Evolutionary conservation across 2,329 filamentous ascomycete genomes (phyloP), one percentile per base, ranked within the genome.

Genomic region (Pseudogymnoascus destructans): DNA sequence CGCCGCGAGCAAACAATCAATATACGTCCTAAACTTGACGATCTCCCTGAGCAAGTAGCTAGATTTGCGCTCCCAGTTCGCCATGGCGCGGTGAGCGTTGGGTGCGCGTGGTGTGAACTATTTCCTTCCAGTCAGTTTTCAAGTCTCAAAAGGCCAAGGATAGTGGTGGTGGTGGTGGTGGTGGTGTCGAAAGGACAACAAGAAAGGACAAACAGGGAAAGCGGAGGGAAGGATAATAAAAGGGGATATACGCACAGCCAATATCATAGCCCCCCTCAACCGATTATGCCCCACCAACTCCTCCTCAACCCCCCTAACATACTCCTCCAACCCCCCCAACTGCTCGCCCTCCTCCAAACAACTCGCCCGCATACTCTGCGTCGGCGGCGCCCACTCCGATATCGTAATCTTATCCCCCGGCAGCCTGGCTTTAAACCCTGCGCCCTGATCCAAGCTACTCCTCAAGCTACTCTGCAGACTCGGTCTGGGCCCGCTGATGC

Each of bases 61-160:
- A 59, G 89, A 95, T 75, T 97, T 97, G 68, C 87, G 84, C 75
- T 98, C 91, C 92, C 93, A 98, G 71, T 98, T 98, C 17, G 85
- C 79, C 87, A 97, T 92, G 13, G 92, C 89, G 71, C 87, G 91
- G 62, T 75, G 76, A 13, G 85, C 81, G 67, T 97, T 97, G 35
- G 82, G 79, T 61, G 92, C 86, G 27, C 90, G 82, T 2, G 89
- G 87, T 11, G 89, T 90, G 69, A 95, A 97, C 78, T 81, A 62
- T 19, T 6, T 7, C 23, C 23, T 5, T 7, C 3, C 3, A 25
- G 23, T 25, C 23, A 25, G 23, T 25, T 5, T 25, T 25, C n/a
- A n/a, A n/a, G n/a, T n/a, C n/a, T n/a, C n/a, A n/a, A n/a, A n/a
- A n/a, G n/a, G n/a, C n/a, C n/a, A n/a, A n/a, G n/a, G n/a, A n/a